Base-by-base conservation (phyloP, 805 yeast species). In the Maudiozyma pseudohumilis region DNA sequence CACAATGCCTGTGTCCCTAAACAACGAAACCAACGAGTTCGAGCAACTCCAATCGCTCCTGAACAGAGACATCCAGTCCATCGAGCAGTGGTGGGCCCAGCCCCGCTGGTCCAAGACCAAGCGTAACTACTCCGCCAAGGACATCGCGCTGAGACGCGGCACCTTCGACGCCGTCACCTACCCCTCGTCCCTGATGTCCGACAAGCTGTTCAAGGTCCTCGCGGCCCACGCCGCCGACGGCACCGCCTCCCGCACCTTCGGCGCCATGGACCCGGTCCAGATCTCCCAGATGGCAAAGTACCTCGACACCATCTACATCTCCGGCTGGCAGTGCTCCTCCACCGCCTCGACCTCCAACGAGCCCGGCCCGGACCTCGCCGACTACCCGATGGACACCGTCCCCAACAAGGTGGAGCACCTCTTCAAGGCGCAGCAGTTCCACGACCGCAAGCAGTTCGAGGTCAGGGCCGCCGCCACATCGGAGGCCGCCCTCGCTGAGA, bases 241-340 rank as follows among this genome's bases (percentile, higher is more conserved):
- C 58, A 75, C 94, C 32, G 81, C 76, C 26, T 80, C 95, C 17
- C 79, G 77, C 70, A 87, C 96, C 24, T 88, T 86, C 58, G 97
- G 96, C 60, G 96, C 96, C 18, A 70, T 89, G 53, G 96, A 89
- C 63, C 96, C 96, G 20, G 81, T 89, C 49, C 96, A 89, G 60
- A 86, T 87, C 47, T 70, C 96, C 43, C 96, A 89, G 66, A 89
- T 89, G 97, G 94, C 95, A 52, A 85, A 84, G 64, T 86, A 85
- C 65, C 71, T 89, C 55, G 97, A 88, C 64, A 75, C 94, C 10
- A 74, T 89, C 51, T 89, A 89, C 63, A 94, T 89, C 47, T 82
- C 94, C 29, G 98, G 98, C 38, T 89, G 98, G 98, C 98, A 89
- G 70, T 88, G 95, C 63, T 87, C 96, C 34, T 87, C 96, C 17